A percentile compares a stretch with the other conserved stretches of the same genome.
Conservation (phyloP, 352 stramenopile species). For the Phytophthora nicotianae region DNA sequence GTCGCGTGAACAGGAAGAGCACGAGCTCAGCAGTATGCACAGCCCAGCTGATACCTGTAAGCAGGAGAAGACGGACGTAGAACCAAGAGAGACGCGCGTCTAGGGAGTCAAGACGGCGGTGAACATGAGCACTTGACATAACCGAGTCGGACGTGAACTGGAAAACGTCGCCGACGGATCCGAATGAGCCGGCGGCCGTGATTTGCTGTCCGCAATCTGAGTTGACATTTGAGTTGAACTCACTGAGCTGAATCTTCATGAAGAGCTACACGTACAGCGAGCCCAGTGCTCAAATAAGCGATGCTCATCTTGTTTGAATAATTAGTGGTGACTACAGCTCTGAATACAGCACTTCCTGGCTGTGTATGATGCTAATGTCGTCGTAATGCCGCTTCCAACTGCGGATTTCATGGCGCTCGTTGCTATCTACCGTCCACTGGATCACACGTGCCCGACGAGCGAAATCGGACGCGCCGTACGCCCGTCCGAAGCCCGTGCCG, state of each 20-base stretch:
- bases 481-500: constrained; percentile 47
- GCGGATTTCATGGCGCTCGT: constrained; percentile 44
- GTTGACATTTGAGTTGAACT: too few species aligned
- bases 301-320: constrained; percentile 17
- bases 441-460: constrained; percentile 57
- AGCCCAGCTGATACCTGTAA: constrained; percentile 42
- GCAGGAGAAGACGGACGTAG: constrained; percentile 39
- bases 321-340: constrained; percentile 29
- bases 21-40: constrained; percentile 44
- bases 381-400: constrained; percentile 52
- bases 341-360: constrained; percentile 37
- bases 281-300: too few species aligned
- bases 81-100: constrained; percentile 30
- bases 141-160: background rate
- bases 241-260: too few species aligned
- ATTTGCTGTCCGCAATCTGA: background rate
- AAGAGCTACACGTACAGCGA: too few species aligned
- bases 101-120: constrained; percentile 26
- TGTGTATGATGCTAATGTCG: constrained; percentile 27
- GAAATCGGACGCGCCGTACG: constrained; percentile 40
- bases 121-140: constrained; percentile 2
- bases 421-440: constrained; percentile 50
- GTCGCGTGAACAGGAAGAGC: constrained; percentile 42
- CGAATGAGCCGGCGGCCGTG: background rate
- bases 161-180: background rate